Conservation (phyloP, 257 asterid genomes). For the Craterostigma plantagineum region DNA sequence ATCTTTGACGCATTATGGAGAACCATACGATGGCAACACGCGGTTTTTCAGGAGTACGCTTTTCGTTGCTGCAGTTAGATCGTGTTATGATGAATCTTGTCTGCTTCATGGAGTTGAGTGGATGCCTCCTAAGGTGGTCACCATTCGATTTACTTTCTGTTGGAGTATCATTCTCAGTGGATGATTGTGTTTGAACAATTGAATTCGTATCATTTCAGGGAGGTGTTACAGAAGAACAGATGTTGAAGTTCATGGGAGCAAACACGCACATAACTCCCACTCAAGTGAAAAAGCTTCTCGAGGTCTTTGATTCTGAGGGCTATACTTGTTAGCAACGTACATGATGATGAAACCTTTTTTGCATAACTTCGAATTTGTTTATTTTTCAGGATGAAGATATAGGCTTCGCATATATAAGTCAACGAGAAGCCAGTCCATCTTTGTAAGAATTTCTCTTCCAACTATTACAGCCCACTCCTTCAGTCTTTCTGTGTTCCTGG, state of each 20-base stretch:
- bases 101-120: conserved; percentile 96
- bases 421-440: conserved; percentile 85
- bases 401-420: conserved; percentile 91
- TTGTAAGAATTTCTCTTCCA: too few relatives aligned
- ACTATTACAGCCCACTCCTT: too few relatives aligned
- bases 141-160: too few relatives aligned
- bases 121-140: conserved; percentile 93
- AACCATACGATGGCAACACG: conserved; percentile 91
- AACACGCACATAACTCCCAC: conserved; percentile 49
- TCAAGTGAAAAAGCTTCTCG: conserved; percentile 65
- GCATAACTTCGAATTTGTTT: too few relatives aligned
- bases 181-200: background rate
- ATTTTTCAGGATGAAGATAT: conserved; percentile 71
- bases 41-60: conserved; percentile 89
- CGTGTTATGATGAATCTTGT: conserved; percentile 91
- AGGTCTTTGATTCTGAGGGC: conserved; percentile 63
- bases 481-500: too few relatives aligned
- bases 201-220: conserved; percentile 43
- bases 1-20: conserved; percentile 91
- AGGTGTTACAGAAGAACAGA: conserved; percentile 96
- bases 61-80: conserved; percentile 97
- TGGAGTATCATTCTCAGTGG: too few relatives aligned
- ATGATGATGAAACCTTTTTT: too few relatives aligned
- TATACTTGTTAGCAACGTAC: too few relatives aligned
- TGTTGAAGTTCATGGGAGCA: conserved; percentile 91